Conservation (phyloP, 257 asterid genomes). For the Solanum stenotomum region DNA sequence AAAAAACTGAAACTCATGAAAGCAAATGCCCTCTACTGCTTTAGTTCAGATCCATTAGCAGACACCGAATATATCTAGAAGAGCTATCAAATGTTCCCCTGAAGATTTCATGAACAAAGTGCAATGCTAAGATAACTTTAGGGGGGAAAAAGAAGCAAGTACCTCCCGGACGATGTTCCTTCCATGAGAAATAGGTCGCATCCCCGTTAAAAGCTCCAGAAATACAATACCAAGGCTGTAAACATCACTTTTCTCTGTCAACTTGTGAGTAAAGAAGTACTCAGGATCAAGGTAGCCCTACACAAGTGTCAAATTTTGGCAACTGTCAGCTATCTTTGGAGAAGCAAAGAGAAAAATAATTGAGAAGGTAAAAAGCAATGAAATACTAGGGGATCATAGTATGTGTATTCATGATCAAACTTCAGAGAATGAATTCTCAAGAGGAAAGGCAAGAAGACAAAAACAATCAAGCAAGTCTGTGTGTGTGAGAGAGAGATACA, state of each 20-base stretch:
- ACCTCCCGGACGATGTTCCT: neutral
- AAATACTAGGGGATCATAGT: neutral
- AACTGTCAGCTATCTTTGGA: neutral
- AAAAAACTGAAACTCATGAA: neutral
- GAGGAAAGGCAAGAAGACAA: neutral
- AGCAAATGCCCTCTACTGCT: neutral
- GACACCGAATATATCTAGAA: neutral
- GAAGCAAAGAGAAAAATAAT: neutral
- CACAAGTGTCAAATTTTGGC: neutral
- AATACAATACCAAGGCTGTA: neutral
- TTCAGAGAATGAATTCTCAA: neutral
- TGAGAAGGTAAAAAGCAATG: neutral
- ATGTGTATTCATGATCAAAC: neutral
- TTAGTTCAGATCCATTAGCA: neutral
- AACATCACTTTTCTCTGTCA: neutral
- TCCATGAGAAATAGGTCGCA: neutral
- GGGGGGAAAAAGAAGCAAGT: neutral
- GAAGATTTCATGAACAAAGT: neutral
- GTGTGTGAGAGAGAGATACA: neutral
- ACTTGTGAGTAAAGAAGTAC: neutral
- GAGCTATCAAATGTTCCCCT: neutral
- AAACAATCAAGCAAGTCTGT: neutral
- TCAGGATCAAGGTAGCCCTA: neutral
- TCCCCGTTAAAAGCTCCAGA: slow-evolving; percentile 1
- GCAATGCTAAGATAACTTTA: neutral